Base-by-base conservation (phyloP, 2,329 filamentous ascomycete genomes). In the Colletotrichum melonis region DNA sequence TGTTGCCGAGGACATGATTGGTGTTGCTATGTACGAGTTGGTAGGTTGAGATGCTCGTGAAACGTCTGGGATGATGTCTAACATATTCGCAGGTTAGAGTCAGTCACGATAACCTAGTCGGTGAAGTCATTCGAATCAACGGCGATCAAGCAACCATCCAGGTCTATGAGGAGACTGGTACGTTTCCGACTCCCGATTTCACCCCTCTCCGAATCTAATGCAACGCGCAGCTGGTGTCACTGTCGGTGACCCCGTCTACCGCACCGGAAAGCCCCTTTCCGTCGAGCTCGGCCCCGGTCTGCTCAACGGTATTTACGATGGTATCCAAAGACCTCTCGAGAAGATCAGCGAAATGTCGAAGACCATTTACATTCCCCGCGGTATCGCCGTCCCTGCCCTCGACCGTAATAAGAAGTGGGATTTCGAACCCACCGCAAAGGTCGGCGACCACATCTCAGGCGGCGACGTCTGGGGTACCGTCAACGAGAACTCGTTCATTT, bases 11-110 rank as follows among this genome's bases (percentile, higher is more conserved):
- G 92, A 98, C 86, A 98, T 99, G 95, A 95, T 96, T 82, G 97
- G 97, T 84, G 97, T 97, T 90, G 95, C 97, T 84, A 99, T 99
- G 97, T 98, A 98, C 91, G 97, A 99, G 88, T 89, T 99, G 88
- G 95, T 95, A 88, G 79, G 91, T 84, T 62, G 30, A 16, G 32
- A 22, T 11, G 55, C 9, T 30, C 26, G 28, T 32, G 55, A 28
- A 46, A 16, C 30, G 30, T 4, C 30, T 63, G 26, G 26, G 35
- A 55, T 6, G 12, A 12, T 52, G 22, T 71, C 66, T 76, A n/a
- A 74, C 56, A 38, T 24, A 14, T 7, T 42, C 14, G 59, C 80
- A 96, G 94, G 95, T 97, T 83, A 93, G 90, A 87, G 96, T 99
- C 79, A 95, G 97, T 79, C 92, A 98, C 82, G 95, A 98, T 81